These are phyloP conservation scores for Paramecium sexaurelia DNA, from an alignment of 73 alveolate genomes.

Conservation along the genomic window DNA sequence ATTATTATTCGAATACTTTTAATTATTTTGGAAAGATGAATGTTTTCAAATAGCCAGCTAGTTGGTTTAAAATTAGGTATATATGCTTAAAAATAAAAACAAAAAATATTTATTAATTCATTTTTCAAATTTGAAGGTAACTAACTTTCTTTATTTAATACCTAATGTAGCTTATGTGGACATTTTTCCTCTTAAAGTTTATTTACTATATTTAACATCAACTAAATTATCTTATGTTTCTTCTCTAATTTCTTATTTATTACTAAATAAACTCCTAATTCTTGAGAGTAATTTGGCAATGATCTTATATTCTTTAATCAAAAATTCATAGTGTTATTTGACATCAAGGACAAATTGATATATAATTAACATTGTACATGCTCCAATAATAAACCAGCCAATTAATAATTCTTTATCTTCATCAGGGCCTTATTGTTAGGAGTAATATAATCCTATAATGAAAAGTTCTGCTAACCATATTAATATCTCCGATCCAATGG, in stretches of 20 bases:
- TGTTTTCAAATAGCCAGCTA: too few species aligned
- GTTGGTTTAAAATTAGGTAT: too few species aligned
- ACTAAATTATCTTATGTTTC: neutral
- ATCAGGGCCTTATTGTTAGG: neutral
- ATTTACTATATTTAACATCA: neutral
- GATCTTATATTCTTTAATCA: neutral
- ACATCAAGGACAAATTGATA: neutral
- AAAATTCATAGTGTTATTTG: neutral
- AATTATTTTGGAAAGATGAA: too few species aligned
- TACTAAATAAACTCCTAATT: neutral
- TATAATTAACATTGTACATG: neutral
- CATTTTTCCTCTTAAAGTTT: neutral
- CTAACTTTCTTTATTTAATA: neutral
- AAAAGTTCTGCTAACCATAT: conserved; percentile 27
- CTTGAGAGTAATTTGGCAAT: neutral
- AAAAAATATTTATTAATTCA: neutral
- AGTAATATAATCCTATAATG: neutral
- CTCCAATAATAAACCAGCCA: conserved; percentile 31
- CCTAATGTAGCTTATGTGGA: neutral
- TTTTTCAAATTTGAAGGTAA: neutral
- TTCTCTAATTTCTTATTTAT: neutral
- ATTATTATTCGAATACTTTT: too few species aligned
- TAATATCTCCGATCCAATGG: neutral
- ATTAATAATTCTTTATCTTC: neutral
- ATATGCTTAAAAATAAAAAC: neutral